Percentiles rank a stretch among this genome's conserved stretches.
Evolutionary conservation across 2,329 filamentous ascomycete species (phyloP).

Genomic region (Bipolaris bicolor): DNA sequence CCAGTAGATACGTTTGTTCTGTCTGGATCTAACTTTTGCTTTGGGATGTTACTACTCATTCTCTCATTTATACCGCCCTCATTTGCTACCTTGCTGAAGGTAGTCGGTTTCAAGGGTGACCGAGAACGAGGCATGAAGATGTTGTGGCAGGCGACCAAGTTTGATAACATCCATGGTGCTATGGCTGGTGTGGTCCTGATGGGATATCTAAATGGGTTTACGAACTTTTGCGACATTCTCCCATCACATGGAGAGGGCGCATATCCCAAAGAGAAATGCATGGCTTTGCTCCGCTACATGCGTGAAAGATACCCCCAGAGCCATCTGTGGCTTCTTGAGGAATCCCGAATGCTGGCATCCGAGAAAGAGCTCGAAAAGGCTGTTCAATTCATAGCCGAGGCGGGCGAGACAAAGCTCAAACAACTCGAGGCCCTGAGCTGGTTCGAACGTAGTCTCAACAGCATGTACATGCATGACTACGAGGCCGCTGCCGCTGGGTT

Average conservation of each 20-base stretch:
- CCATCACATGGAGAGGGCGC: constrained; percentile 65
- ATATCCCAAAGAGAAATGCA: constrained; percentile 73
- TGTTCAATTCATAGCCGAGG: constrained; percentile 66
- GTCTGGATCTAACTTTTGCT: constrained; percentile 87
- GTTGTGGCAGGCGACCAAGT: constrained; percentile 88
- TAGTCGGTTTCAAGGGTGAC: constrained; percentile 91
- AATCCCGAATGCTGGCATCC: constrained; percentile 76
- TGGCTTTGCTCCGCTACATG: constrained; percentile 73
- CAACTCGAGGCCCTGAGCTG: constrained; percentile 84
- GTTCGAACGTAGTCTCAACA: constrained; percentile 81
- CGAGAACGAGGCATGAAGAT: constrained; percentile 80
- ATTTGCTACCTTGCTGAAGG: constrained; percentile 82
- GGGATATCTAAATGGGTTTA: constrained; percentile 85
- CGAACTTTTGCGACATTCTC: constrained; percentile 87
- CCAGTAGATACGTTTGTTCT: constrained; percentile 88
- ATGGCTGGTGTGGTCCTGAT: constrained; percentile 82
- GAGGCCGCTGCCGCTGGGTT: constrained; percentile 75
- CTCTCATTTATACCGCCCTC: constrained; percentile 93
- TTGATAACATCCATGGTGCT: constrained; percentile 89
- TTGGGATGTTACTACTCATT: constrained; percentile 81
- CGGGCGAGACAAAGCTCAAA: constrained; percentile 74
- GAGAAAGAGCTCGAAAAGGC: constrained; percentile 71
- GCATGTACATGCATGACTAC: constrained; percentile 82
- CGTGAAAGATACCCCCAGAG: constrained; percentile 78
- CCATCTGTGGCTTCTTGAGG: constrained; percentile 85